phyloP scores from a whole-genome alignment of 2,329 filamentous ascomycete species.

The Colletotrichum gigasporum region DNA sequence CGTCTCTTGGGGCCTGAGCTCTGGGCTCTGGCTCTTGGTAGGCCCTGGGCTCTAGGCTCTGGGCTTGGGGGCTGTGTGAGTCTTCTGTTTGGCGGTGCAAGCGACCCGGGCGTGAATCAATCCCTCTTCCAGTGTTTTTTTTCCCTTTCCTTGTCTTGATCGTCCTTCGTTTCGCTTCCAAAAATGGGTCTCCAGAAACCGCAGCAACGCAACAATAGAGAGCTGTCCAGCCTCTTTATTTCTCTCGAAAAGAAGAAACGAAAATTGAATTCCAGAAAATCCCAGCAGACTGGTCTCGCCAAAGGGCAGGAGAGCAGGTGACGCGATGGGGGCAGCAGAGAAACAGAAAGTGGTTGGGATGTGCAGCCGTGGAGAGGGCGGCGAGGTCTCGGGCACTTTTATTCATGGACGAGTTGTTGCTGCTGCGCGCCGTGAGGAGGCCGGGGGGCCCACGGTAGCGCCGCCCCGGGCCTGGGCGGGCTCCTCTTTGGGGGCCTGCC shows the following conservation, averaged over 20 bases:
- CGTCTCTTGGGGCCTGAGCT: no score
- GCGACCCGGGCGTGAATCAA: neutral
- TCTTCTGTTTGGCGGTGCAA: neutral
- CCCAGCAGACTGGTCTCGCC: constrained; percentile 15
- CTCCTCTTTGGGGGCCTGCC: constrained; percentile 18
- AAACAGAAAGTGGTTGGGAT: constrained; percentile 22
- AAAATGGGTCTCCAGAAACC: constrained; percentile 7
- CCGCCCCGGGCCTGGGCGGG: constrained; percentile 8
- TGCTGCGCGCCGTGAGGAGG: constrained; percentile 21
- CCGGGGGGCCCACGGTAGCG: constrained; percentile 20
- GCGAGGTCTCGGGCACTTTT: constrained; percentile 16
- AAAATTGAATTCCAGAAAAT: constrained; percentile 13
- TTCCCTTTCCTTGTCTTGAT: neutral
- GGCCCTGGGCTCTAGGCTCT: no score
- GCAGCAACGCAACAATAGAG: neutral
- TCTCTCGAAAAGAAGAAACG: constrained; percentile 14
- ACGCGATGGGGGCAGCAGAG: constrained; percentile 11
- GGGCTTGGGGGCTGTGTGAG: neutral
- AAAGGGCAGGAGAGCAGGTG: constrained; percentile 4
- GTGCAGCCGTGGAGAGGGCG: constrained; percentile 11
- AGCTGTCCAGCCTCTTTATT: constrained; percentile 21
- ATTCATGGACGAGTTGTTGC: constrained; percentile 11
- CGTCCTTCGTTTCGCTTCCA: neutral
- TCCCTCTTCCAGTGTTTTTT: neutral
- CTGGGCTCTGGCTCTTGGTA: no score